Conservation (phyloP, 2,329 filamentous ascomycete species). For the Aureobasidium sp. region DNA sequence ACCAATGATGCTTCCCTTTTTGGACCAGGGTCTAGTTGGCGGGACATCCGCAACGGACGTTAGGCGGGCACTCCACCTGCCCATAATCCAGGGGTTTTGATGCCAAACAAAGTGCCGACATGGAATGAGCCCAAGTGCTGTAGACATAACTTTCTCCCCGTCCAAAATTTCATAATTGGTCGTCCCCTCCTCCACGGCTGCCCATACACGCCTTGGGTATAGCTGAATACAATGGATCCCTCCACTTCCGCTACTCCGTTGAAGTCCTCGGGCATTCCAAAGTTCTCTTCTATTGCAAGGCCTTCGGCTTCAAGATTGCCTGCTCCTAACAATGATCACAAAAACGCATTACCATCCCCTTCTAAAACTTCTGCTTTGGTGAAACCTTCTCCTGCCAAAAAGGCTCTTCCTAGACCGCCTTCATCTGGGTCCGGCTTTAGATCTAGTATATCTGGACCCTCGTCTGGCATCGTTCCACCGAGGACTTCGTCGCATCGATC, state of each 20-base stretch:
- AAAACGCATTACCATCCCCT: slow-evolving; percentile 2
- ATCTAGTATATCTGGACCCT: slow-evolving; percentile 17
- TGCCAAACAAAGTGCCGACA: slow-evolving; percentile 10
- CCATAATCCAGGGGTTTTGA: slow-evolving; percentile 9
- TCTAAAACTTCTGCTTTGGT: slow-evolving; percentile 2
- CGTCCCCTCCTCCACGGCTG: neutral
- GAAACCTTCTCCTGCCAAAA: slow-evolving; percentile 2
- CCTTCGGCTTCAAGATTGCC: slow-evolving; percentile 11
- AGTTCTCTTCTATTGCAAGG: slow-evolving; percentile 17
- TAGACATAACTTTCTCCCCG: slow-evolving; percentile 7
- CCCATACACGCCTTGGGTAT: slow-evolving; percentile 24
- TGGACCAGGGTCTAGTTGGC: neutral
- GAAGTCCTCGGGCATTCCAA: slow-evolving; percentile 12
- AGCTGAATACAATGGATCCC: slow-evolving; percentile 29
- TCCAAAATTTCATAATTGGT: neutral
- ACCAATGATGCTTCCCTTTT: slow-evolving; percentile 3
- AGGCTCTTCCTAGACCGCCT: slow-evolving; percentile 8
- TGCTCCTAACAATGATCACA: slow-evolving; percentile 12
- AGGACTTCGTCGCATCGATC: slow-evolving; percentile 8
- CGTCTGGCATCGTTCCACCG: neutral
- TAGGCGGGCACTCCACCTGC: neutral
- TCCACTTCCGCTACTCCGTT: slow-evolving; percentile 18
- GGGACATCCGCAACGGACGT: neutral
- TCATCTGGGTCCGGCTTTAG: slow-evolving; percentile 3
- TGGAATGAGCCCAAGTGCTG: neutral